Conservation (phyloP, 345 rosid genomes). For the Salix suchowensis region DNA sequence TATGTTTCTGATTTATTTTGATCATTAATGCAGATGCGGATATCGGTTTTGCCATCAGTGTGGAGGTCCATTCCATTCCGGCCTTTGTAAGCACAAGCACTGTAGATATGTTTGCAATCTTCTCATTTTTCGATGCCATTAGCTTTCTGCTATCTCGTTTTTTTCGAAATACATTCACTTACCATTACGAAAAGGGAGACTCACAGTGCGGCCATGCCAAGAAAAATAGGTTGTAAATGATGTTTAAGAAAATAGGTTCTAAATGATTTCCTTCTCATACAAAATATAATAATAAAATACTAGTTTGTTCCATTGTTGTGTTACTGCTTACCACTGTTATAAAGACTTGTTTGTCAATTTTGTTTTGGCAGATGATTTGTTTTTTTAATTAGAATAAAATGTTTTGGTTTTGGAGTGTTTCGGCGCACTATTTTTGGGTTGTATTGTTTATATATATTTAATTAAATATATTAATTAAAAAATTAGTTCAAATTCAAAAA, state of each 20-base stretch:
- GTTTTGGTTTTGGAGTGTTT: too few species aligned
- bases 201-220: not conserved
- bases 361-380: too few species aligned
- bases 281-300: not conserved
- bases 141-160: not conserved
- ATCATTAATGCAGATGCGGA: constrained; percentile 18
- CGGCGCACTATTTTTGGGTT: too few species aligned
- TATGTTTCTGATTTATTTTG: not conserved
- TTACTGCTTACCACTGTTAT: not conserved
- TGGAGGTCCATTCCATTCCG: constrained; percentile 22
- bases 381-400: too few species aligned
- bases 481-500: too few species aligned
- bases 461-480: too few species aligned
- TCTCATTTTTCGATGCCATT: not conserved
- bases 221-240: not conserved
- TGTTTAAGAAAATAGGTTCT: not conserved
- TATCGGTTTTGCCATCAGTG: constrained; percentile 25
- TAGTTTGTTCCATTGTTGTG: not conserved
- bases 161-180: not conserved
- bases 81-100: constrained; percentile 15
- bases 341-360: too few species aligned
- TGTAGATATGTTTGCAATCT: constrained; percentile 8
- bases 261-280: not conserved
- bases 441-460: too few species aligned
- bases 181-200: not conserved